These are phyloP conservation scores for Pigoraptor vietnamica DNA, from an alignment of 78 protist genomes.

Conservation along the genomic window DNA sequence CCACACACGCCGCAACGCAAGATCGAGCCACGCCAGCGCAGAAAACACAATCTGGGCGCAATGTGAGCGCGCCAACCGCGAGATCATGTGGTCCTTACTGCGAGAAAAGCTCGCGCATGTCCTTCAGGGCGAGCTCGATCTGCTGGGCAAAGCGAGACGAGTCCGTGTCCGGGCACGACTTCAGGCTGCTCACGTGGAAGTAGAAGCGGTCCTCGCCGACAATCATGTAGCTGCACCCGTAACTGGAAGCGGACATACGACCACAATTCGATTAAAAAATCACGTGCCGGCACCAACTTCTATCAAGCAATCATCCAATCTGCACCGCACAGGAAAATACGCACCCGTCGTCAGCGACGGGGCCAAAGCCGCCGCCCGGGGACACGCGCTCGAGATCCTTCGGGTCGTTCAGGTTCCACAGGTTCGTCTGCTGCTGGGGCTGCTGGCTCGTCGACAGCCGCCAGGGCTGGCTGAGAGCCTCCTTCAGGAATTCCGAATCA, in stretches of 20 bases:
- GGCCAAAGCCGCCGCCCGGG: constrained; percentile 61
- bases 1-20: too few relatives aligned
- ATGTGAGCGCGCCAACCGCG: too few relatives aligned
- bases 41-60: too few relatives aligned
- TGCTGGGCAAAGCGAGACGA: background rate
- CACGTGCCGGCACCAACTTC: too few relatives aligned
- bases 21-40: too few relatives aligned
- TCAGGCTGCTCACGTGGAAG: background rate
- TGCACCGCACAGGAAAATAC: too few relatives aligned
- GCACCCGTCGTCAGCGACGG: constrained; percentile 36
- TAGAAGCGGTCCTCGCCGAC: background rate
- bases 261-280: too few relatives aligned
- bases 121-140: background rate
- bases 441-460: constrained; percentile 29
- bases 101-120: background rate
- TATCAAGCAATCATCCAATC: too few relatives aligned
- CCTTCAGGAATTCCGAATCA: constrained; percentile 29
- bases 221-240: constrained; percentile 40
- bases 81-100: too few relatives aligned
- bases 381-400: background rate
- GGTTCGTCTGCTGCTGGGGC: constrained; percentile 14
- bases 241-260: too few relatives aligned
- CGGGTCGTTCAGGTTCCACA: background rate
- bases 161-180: background rate
- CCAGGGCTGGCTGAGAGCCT: constrained; percentile 30